phyloP scores from a whole-genome alignment of 2,329 filamentous ascomycete genomes.

The Mycosphaerella sp. region DNA sequence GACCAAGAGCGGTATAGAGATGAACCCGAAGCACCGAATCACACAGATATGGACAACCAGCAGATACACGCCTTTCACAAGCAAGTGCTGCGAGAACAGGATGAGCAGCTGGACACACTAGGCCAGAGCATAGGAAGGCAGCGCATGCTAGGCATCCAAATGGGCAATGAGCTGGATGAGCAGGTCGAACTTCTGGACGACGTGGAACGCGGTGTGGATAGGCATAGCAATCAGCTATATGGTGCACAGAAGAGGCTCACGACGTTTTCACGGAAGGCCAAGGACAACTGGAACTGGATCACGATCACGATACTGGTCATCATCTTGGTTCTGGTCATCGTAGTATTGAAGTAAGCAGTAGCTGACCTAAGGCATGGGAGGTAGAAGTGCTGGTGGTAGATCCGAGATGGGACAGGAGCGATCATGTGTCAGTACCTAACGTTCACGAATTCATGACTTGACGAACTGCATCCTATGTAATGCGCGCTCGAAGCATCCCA shows the following conservation, averaged over 20 bases:
- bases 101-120: conserved; percentile 82
- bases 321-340: conserved; percentile 73
- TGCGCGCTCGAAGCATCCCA: no score
- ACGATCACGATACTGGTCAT: conserved; percentile 74
- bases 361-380: neutral
- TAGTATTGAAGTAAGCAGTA: conserved; percentile 61
- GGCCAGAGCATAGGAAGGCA: conserved; percentile 84
- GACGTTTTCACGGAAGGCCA: conserved; percentile 64
- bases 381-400: neutral
- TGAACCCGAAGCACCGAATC: conserved; percentile 51
- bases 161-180: conserved; percentile 88
- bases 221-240: conserved; percentile 70
- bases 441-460: no score
- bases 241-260: conserved; percentile 67
- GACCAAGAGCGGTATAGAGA: conserved; percentile 54
- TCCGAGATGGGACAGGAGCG: neutral
- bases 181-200: conserved; percentile 88
- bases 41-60: conserved; percentile 62
- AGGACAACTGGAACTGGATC: conserved; percentile 82
- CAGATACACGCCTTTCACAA: conserved; percentile 83
- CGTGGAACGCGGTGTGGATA: conserved; percentile 72
- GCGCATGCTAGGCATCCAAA: conserved; percentile 87
- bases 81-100: conserved; percentile 77
- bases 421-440: neutral
- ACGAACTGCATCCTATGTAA: no score